phyloP scores from a whole-genome alignment of 768 basidiomycete genomes.

The Boletus rex-veris region DNA sequence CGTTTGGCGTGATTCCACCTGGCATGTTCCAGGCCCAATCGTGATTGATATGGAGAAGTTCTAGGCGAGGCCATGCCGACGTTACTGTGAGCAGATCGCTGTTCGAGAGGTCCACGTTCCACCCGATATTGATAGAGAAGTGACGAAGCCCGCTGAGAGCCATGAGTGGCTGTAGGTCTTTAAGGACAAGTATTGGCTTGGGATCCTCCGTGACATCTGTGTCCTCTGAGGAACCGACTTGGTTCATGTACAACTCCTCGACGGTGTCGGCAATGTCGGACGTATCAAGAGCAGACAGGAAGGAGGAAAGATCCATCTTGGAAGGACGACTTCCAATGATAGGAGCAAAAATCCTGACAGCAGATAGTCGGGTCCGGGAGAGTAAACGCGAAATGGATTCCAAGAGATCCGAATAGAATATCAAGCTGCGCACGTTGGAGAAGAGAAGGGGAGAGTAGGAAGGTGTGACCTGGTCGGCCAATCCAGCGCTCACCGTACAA shows the following conservation, averaged over 20 bases:
- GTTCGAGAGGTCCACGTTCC: background rate
- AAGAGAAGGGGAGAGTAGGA: background rate
- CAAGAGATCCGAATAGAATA: background rate
- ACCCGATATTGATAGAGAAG: background rate
- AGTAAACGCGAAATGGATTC: background rate
- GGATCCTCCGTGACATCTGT: too few species aligned
- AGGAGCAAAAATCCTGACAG: background rate
- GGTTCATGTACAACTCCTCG: background rate
- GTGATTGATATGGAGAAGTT: background rate
- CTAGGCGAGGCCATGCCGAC: conserved; percentile 6
- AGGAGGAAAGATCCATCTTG: background rate
- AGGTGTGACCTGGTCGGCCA: background rate
- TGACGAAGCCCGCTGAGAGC: background rate
- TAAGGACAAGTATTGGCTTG: background rate
- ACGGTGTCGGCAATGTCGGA: background rate
- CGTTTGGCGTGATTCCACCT: background rate
- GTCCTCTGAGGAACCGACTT: background rate
- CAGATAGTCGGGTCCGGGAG: background rate
- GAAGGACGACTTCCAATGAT: too few species aligned
- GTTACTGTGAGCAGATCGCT: background rate
- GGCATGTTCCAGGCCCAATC: conserved; percentile 2
- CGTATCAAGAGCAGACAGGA: background rate
- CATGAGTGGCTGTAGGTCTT: conserved; percentile 1
- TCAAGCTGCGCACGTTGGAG: background rate
- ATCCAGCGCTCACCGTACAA: background rate